phyloP scores from a whole-genome alignment of 768 basidiomycete species.

The Boletus reticulatus region DNA sequence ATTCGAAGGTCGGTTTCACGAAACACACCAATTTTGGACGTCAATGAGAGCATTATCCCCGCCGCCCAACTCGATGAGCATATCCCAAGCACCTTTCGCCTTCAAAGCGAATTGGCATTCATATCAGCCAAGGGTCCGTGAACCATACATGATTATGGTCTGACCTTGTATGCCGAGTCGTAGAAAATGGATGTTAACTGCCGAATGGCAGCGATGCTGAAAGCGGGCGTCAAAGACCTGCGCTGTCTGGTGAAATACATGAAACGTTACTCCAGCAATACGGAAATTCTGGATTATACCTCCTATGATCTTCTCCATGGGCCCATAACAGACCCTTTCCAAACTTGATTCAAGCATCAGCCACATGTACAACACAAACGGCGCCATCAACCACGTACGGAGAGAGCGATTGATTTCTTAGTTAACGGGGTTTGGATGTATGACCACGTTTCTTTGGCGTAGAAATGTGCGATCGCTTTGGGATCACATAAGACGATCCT shows the following conservation, averaged over 20 bases:
- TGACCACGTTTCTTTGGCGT: slow-evolving; percentile 19
- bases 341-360: background rate
- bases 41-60: slow-evolving; percentile 29
- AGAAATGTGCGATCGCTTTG: slow-evolving; percentile 29
- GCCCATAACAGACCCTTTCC: slow-evolving; percentile 32
- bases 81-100: slow-evolving; percentile 34
- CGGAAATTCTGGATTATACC: slow-evolving; percentile 24
- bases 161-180: slow-evolving; percentile 32
- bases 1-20: background rate
- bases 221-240: slow-evolving; percentile 37
- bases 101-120: background rate
- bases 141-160: background rate
- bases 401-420: slow-evolving; percentile 29
- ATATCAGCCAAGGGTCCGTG: background rate
- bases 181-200: slow-evolving; percentile 37
- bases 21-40: slow-evolving; percentile 32
- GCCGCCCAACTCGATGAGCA: slow-evolving; percentile 14
- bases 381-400: background rate
- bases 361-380: background rate
- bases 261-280: background rate
- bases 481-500: slow-evolving; percentile 36
- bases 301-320: slow-evolving; percentile 44
- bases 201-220: slow-evolving; percentile 39
- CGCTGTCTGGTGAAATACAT: slow-evolving; percentile 27
- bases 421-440: slow-evolving; percentile 42